Conservation (phyloP, 208 protist species). For the Crithidia brevicula region DNA sequence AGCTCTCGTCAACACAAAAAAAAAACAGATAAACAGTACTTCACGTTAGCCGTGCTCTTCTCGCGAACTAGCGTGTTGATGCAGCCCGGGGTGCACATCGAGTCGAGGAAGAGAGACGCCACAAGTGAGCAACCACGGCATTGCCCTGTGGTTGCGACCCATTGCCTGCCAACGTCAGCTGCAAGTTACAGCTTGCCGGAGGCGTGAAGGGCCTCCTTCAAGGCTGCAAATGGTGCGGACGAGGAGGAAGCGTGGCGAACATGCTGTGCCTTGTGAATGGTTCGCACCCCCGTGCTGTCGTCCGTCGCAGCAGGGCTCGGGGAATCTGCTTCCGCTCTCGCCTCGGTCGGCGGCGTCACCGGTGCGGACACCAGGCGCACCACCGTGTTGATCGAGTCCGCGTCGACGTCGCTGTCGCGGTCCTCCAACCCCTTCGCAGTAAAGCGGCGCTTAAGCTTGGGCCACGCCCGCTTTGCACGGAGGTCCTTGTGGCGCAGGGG, state of each 20-base stretch:
- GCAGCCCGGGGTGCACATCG: too few relatives aligned
- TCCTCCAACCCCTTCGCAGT: conserved; percentile 60
- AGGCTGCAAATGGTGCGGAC: conserved; percentile 57
- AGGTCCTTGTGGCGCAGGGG: conserved; percentile 90
- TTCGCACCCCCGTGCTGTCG: conserved; percentile 13
- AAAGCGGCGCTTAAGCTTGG: conserved; percentile 76
- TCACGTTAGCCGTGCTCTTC: too few relatives aligned
- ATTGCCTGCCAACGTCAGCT: too few relatives aligned
- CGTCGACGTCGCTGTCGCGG: conserved; percentile 46
- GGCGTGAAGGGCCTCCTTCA: conserved; percentile 64
- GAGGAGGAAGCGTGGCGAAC: conserved; percentile 55
- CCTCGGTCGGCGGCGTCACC: neutral
- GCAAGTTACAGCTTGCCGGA: conserved; percentile 44
- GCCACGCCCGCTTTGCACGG: conserved; percentile 71
- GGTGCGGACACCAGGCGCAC: conserved; percentile 53
- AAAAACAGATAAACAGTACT: too few relatives aligned
- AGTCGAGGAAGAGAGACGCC: too few relatives aligned
- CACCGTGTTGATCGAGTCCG: conserved; percentile 80
- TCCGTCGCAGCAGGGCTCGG: neutral
- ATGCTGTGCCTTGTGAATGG: conserved; percentile 52
- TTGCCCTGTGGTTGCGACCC: too few relatives aligned
- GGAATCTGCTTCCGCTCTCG: too few relatives aligned
- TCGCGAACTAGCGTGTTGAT: too few relatives aligned
- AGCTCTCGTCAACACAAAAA: too few relatives aligned
- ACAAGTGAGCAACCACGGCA: too few relatives aligned